These are phyloP conservation scores for Russula sp. DNA, from an alignment of 768 basidiomycete genomes.

Conservation along the genomic window DNA sequence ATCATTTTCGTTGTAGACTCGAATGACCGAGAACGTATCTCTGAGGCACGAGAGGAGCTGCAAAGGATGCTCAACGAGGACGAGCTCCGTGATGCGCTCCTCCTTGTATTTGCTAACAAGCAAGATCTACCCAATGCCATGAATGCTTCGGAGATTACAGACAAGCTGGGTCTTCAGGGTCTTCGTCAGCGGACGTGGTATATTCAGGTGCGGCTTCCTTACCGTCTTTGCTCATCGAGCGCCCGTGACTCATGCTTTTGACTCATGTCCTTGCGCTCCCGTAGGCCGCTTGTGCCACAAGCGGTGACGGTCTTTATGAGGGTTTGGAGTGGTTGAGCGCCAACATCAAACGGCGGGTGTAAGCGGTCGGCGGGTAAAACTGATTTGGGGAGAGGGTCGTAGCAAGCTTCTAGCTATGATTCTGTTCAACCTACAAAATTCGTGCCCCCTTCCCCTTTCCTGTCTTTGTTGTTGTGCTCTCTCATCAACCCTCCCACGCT, in stretches of 20 bases:
- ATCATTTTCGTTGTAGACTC: constrained; percentile 99
- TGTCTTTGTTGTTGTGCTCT: constrained; percentile 26
- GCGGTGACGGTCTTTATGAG: constrained; percentile 97
- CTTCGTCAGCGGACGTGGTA: constrained; percentile 98
- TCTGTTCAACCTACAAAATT: constrained; percentile 38
- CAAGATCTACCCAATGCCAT: constrained; percentile 99
- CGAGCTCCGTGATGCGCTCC: constrained; percentile 95
- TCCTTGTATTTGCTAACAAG: constrained; percentile 99
- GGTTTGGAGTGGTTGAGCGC: constrained; percentile 95
- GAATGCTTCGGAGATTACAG: constrained; percentile 99
- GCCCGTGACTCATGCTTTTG: constrained; percentile 15
- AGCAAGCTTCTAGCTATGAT: constrained; percentile 48
- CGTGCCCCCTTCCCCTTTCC: constrained; percentile 19
- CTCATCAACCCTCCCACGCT: constrained; percentile 12
- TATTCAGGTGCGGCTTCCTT: constrained; percentile 63
- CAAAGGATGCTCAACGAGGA: constrained; percentile 99
- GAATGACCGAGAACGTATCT: constrained; percentile 98
- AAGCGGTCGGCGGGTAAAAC: constrained; percentile 31
- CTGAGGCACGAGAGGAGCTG: constrained; percentile 97
- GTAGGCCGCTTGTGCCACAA: constrained; percentile 96
- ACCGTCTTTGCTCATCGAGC: background rate
- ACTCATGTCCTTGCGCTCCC: constrained; percentile 11
- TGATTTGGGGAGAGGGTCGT: constrained; percentile 33
- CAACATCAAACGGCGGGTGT: constrained; percentile 82
- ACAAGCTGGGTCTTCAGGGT: constrained; percentile 97